A percentile compares a stretch with the other conserved stretches of the same genome.
Conservation (phyloP, 371 early-diverging fungal genomes). For the Mortierella sp. region DNA sequence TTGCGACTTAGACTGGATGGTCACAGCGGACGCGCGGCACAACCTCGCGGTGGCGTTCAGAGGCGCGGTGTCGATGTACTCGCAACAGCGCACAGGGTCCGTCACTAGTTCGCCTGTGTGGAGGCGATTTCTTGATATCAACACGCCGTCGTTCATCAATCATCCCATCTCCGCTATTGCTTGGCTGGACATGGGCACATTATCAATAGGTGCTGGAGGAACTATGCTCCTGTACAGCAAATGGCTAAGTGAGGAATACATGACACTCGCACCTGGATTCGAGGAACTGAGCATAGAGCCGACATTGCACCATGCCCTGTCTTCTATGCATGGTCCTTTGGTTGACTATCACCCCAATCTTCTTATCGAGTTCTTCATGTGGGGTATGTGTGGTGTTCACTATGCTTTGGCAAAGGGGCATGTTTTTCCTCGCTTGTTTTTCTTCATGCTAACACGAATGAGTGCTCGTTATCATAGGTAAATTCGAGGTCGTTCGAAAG, state of each 20-base stretch:
- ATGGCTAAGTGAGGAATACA: slow-evolving; percentile 70
- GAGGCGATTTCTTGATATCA: slow-evolving; percentile 30
- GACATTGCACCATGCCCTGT: slow-evolving; percentile 68
- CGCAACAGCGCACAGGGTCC: slow-evolving; percentile 32
- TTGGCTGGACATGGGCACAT: slow-evolving; percentile 76
- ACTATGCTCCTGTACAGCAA: slow-evolving; percentile 70
- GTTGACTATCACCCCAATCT: slow-evolving; percentile 85
- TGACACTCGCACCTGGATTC: slow-evolving; percentile 37
- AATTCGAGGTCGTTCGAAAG: slow-evolving; percentile 75
- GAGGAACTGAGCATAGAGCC: slow-evolving; percentile 58
- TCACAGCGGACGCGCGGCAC: slow-evolving; percentile 79
- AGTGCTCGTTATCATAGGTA: too few relatives aligned
- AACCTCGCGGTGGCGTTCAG: slow-evolving; percentile 71
- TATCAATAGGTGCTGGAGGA: slow-evolving; percentile 71
- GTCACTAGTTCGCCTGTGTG: slow-evolving; percentile 50
- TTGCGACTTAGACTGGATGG: slow-evolving; percentile 74
- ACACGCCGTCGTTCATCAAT: slow-evolving; percentile 30
- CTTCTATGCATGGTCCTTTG: slow-evolving; percentile 67
- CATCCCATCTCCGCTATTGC: slow-evolving; percentile 62
- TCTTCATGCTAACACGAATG: too few relatives aligned
- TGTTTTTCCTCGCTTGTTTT: too few relatives aligned
- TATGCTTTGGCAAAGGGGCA: neutral
- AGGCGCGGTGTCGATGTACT: slow-evolving; percentile 45
- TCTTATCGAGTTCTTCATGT: slow-evolving; percentile 78
- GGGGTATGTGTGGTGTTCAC: slow-evolving; percentile 64